Conservation (phyloP, 2,329 filamentous ascomycete genomes). For the Xylariaceae sp. region DNA sequence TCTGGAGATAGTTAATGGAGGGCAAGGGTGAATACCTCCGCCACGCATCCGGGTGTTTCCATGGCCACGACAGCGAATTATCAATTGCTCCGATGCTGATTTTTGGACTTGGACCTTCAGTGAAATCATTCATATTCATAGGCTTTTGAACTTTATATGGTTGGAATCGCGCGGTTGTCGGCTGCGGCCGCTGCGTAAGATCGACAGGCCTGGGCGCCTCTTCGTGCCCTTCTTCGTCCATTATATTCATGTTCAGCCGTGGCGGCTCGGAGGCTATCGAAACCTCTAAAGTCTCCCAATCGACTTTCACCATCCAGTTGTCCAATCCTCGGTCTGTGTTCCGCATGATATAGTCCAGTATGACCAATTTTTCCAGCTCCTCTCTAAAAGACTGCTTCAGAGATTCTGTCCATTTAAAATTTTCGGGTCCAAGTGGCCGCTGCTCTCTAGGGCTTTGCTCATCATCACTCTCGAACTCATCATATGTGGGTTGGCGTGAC, state of each 20-base stretch:
- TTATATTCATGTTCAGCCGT: constrained; percentile 57
- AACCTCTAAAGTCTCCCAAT: constrained; percentile 75
- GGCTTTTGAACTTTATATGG: constrained; percentile 75
- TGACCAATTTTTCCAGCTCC: constrained; percentile 93
- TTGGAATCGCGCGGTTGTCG: constrained; percentile 43
- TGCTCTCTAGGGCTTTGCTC: constrained; percentile 35
- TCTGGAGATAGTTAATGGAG: neutral
- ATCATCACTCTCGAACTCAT: constrained; percentile 47
- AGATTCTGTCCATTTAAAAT: constrained; percentile 79
- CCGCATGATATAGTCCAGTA: constrained; percentile 97
- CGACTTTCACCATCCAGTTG: constrained; percentile 99
- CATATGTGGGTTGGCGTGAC: constrained; percentile 35
- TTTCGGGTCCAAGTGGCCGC: constrained; percentile 40
- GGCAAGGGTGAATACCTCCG: constrained; percentile 40
- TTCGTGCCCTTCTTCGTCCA: constrained; percentile 41
- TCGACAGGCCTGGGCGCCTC: constrained; percentile 58
- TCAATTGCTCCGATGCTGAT: constrained; percentile 90
- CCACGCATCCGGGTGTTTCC: constrained; percentile 95
- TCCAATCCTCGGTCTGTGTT: constrained; percentile 95
- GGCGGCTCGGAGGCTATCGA: constrained; percentile 79
- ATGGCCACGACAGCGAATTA: constrained; percentile 96
- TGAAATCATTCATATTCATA: constrained; percentile 67
- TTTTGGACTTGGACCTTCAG: constrained; percentile 45
- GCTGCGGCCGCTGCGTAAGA: constrained; percentile 38
- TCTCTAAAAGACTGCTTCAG: constrained; percentile 91